A percentile compares a stretch with the other conserved stretches of the same genome.
These are phyloP conservation scores for Camellia sinensis DNA, from an alignment of 148 eudicot genomes.

Conservation along the genomic window DNA sequence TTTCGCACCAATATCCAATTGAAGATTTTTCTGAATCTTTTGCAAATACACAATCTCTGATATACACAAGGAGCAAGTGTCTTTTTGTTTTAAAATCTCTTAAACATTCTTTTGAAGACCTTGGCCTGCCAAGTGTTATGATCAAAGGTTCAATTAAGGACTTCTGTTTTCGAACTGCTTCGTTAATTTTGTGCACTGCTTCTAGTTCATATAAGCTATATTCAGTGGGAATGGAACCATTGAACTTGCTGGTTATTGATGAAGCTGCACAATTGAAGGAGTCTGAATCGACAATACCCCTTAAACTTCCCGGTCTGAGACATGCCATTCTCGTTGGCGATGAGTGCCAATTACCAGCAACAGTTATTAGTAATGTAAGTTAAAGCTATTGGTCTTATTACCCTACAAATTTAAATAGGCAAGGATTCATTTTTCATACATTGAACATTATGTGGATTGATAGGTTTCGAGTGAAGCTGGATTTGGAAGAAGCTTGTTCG, in stretches of 20 bases:
- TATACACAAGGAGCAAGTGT: slow-evolving; percentile 26
- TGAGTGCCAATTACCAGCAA: slow-evolving; percentile 75
- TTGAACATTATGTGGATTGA: neutral
- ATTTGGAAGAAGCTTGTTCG: slow-evolving; percentile 74
- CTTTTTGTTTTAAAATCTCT: slow-evolving; percentile 38
- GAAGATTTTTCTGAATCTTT: slow-evolving; percentile 18
- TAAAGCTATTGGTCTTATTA: neutral
- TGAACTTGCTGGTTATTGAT: slow-evolving; percentile 61
- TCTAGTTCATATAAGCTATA: slow-evolving; percentile 58
- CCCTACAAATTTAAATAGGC: neutral
- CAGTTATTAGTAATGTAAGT: slow-evolving; percentile 59
- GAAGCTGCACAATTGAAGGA: slow-evolving; percentile 86
- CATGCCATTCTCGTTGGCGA: slow-evolving; percentile 74
- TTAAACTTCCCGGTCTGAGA: slow-evolving; percentile 55
- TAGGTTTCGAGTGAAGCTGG: slow-evolving; percentile 55
- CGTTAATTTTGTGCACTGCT: slow-evolving; percentile 58
- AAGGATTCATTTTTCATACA: neutral
- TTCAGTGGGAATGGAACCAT: slow-evolving; percentile 31
- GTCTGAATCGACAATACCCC: slow-evolving; percentile 65
- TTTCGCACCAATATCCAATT: slow-evolving; percentile 18
- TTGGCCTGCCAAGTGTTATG: slow-evolving; percentile 34
- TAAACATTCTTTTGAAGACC: slow-evolving; percentile 32
- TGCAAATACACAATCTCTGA: slow-evolving; percentile 18
- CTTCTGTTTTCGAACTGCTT: slow-evolving; percentile 59
- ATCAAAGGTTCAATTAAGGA: slow-evolving; percentile 22